Evolutionary conservation across 2,329 filamentous ascomycete genomes (phyloP), one percentile per base, ranked within the genome.

Genomic region (Colletotrichum cuscutae): DNA sequence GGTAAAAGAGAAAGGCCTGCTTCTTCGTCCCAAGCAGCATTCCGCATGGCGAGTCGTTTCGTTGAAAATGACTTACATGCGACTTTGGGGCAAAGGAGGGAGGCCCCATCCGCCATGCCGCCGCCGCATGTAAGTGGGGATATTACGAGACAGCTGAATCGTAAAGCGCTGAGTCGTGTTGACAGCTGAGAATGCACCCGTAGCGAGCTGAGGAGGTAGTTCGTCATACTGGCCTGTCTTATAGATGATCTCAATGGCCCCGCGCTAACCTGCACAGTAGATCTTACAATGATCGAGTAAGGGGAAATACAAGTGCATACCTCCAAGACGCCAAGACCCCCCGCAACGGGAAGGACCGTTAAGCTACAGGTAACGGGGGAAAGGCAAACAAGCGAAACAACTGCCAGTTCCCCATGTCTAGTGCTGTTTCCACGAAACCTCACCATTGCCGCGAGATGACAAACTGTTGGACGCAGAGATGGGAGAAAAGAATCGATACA

Each of bases 221-320:
- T 52, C 57, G 52, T 52, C 49, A 62, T 62, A 62, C 35, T 49
- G 13, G 46, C 13, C 32, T 60, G 46, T 62, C 52, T 52, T 67
- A 52, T 60, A 26, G 32, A 35, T n/a, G 52, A 7, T 19, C 28
- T 15, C 26, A 46, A 13, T 15, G 19, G 19, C 19, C 19, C 42
- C 42, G 19, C 42, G 42, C 32, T 19, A 24, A 22, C 28, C 13
- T 9, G 28, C 37, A 5, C n/a, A 12, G 28, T 42, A 37, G 22
- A 62, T 35, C 49, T 26, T 53, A 52, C 52, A 42, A 58, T 11
- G 22, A 58, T 52, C n/a, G 49, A 57, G 35, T 46, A 37, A 68
- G 52, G 52, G 42, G 11, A 32, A 15, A 5, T 11, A 26, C 30
- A 22, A 9, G 52, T 28, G 26, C 9, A 3, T 11, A 49, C 24